Percentiles rank a stretch among this genome's conserved stretches.
These are phyloP conservation scores for Coemansia sp. DNA, from an alignment of 192 early-diverging fungal genomes.

Conservation along the genomic window DNA sequence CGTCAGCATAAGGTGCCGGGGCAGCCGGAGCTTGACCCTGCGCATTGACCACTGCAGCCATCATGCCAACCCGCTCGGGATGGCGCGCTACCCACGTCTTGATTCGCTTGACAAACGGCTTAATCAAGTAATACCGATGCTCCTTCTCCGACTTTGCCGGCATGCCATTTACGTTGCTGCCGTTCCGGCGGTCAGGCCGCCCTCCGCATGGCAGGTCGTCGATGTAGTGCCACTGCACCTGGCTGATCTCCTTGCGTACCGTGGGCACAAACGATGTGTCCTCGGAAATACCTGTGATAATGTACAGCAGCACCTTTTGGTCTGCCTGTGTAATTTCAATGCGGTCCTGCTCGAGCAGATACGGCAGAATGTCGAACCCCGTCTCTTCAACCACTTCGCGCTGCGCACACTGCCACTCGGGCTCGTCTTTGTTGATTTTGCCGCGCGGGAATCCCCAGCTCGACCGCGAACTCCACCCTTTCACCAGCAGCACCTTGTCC, in stretches of 20 bases:
- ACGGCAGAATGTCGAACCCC: conserved; percentile 81
- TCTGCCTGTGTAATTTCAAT: conserved; percentile 87
- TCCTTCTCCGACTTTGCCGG: conserved; percentile 37
- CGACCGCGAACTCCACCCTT: conserved; percentile 85
- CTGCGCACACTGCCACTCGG: conserved; percentile 80
- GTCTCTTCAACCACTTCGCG: conserved; percentile 96
- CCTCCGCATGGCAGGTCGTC: conserved; percentile 58
- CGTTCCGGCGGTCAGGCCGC: conserved; percentile 35
- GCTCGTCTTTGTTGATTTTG: conserved; percentile 98
- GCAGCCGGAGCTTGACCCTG: conserved; percentile 15
- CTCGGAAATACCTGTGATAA: conserved; percentile 84
- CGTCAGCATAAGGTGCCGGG: background rate
- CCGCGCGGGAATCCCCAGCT: conserved; percentile 99
- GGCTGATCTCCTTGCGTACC: conserved; percentile 93
- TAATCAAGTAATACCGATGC: conserved; percentile 69
- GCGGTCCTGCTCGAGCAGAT: conserved; percentile 71
- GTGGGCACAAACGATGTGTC: conserved; percentile 75
- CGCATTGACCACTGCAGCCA: conserved; percentile 23
- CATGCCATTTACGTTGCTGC: conserved; percentile 12
- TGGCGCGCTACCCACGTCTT: conserved; percentile 44
- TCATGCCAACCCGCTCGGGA: conserved; percentile 27
- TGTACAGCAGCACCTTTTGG: conserved; percentile 88
- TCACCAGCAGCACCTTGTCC: conserved; percentile 81
- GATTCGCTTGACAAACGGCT: conserved; percentile 63
- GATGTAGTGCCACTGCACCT: conserved; percentile 69